phyloP scores from a whole-genome alignment of 306 rosid species.

The Canavalia gladiata region DNA sequence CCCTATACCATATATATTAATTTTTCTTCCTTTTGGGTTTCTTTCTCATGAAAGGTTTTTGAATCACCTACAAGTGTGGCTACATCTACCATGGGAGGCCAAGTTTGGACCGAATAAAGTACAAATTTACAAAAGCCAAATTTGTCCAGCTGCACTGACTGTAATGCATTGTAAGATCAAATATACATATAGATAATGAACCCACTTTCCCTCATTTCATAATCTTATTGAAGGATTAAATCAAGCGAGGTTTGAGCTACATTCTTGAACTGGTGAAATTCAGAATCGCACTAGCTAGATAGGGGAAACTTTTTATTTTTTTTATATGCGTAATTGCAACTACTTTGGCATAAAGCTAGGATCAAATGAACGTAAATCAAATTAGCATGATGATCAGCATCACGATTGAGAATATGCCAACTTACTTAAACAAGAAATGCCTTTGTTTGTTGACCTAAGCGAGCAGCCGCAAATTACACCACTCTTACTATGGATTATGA shows the following conservation, averaged over 20 bases:
- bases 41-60: slow-evolving; percentile 2
- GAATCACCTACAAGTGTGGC: slow-evolving; percentile 25
- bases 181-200: slow-evolving; percentile 20
- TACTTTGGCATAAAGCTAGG: slow-evolving; percentile 44
- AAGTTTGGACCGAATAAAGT: slow-evolving; percentile 37
- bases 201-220: slow-evolving; percentile 49
- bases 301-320: not conserved
- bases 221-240: slow-evolving; percentile 36
- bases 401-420: slow-evolving; percentile 49
- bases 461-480: not conserved
- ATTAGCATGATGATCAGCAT: slow-evolving; percentile 2
- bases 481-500: not conserved
- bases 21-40: slow-evolving; percentile 12
- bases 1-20: not conserved
- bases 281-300: slow-evolving; percentile 53
- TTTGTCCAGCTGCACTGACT: slow-evolving; percentile 49
- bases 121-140: slow-evolving; percentile 15
- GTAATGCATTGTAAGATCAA: slow-evolving; percentile 49
- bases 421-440: slow-evolving; percentile 45
- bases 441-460: slow-evolving; percentile 52
- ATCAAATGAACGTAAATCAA: slow-evolving; percentile 53
- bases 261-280: slow-evolving; percentile 42
- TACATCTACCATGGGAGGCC: slow-evolving; percentile 26
- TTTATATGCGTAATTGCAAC: slow-evolving; percentile 75
- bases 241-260: slow-evolving; percentile 34